Percentiles rank a stretch among this genome's conserved stretches.
Conservation (phyloP, 169 alveolate genomes). For the Ichthyophthirius multifiliis region DNA sequence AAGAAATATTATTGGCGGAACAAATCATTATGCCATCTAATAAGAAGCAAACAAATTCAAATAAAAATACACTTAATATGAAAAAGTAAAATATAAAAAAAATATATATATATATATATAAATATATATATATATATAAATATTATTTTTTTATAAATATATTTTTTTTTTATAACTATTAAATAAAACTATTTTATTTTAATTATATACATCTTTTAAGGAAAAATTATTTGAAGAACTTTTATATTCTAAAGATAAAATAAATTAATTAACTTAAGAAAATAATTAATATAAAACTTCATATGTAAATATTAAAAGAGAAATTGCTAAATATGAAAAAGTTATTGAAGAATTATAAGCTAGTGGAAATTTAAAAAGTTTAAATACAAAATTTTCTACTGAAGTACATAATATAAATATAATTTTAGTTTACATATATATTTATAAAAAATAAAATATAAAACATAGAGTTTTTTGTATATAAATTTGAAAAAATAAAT, state of each 20-base stretch:
- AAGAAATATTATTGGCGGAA: background rate
- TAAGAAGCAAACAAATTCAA: background rate
- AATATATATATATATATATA: too few species aligned
- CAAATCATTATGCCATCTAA: background rate
- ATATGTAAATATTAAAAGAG: background rate
- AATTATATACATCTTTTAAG: background rate
- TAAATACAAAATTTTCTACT: background rate
- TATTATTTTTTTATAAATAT: too few species aligned
- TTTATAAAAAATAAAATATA: background rate
- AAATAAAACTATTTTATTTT: background rate
- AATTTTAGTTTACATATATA: background rate
- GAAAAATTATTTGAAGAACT: slow-evolving; percentile 4
- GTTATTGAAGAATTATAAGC: background rate
- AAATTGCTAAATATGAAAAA: background rate
- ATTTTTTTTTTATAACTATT: background rate
- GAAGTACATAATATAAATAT: background rate
- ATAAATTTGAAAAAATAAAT: background rate
- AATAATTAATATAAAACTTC: background rate
- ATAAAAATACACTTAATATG: background rate
- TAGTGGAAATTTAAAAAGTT: background rate
- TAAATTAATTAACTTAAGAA: background rate
- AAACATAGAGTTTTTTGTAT: background rate
- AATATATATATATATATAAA: too few species aligned
- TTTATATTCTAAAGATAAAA: background rate
- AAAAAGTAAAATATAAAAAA: too few species aligned